phyloP scores from a whole-genome alignment of 108 stramenopile genomes.

The Fragilariopsis cylindrus region DNA sequence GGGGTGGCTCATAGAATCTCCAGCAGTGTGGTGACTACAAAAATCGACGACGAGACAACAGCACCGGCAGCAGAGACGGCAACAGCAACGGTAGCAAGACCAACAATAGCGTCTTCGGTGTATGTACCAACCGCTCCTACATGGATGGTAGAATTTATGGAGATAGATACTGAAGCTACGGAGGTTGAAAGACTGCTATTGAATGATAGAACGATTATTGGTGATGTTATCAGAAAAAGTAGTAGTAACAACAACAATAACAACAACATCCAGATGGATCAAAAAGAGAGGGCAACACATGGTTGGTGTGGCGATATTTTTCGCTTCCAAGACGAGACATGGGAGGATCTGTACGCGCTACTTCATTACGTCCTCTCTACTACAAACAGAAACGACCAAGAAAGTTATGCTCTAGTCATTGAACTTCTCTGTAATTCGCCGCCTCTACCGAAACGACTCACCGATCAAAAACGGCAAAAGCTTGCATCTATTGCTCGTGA shows the following conservation, averaged over 20 bases:
- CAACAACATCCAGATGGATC: neutral
- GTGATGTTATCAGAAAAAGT: neutral
- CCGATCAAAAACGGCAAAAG: neutral
- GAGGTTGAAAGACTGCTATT: neutral
- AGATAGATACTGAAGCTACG: neutral
- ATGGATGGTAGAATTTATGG: neutral
- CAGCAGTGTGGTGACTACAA: neutral
- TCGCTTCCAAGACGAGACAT: slow-evolving; percentile 11
- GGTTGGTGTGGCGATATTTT: too few relatives aligned
- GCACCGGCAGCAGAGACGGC: neutral
- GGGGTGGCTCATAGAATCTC: neutral
- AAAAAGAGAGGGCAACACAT: neutral
- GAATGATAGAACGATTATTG: neutral
- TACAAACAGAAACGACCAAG: neutral
- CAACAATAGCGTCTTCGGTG: neutral
- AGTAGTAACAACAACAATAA: neutral
- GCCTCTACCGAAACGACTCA: neutral
- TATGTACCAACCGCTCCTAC: neutral
- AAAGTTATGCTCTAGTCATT: slow-evolving; percentile 1
- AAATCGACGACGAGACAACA: too few relatives aligned
- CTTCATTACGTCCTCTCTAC: neutral
- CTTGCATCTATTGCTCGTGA: neutral
- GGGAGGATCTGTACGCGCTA: slow-evolving; percentile 2
- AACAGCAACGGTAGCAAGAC: neutral
- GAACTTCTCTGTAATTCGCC: neutral